Percentiles rank a stretch among this genome's conserved stretches.
Conservation (phyloP, 805 yeast species). For the Sporopachydermia quercuum region DNA sequence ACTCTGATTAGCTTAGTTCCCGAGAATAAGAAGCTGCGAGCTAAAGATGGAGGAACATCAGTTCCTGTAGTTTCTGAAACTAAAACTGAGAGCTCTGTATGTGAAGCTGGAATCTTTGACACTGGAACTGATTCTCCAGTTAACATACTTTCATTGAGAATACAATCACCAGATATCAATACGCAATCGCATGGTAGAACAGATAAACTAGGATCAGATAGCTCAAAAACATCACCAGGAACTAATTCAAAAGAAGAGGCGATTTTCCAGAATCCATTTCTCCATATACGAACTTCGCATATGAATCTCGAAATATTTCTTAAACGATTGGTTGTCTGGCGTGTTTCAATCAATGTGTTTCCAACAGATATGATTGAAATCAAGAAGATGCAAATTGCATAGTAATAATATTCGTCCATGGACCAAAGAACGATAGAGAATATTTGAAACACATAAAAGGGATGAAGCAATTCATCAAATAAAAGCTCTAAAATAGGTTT, state of each 20-base stretch:
- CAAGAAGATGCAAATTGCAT: slow-evolving; percentile 81
- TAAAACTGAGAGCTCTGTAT: slow-evolving; percentile 42
- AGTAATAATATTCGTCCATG: slow-evolving; percentile 82
- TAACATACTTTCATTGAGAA: slow-evolving; percentile 94
- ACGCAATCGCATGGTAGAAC: slow-evolving; percentile 82
- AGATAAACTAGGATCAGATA: slow-evolving; percentile 67
- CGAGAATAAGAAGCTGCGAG: slow-evolving; percentile 64
- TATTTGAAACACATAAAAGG: slow-evolving; percentile 88
- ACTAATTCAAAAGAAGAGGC: slow-evolving; percentile 65
- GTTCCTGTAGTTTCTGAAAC: slow-evolving; percentile 40
- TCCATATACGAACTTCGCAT: slow-evolving; percentile 78
- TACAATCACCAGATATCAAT: slow-evolving; percentile 80
- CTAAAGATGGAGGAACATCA: slow-evolving; percentile 45
- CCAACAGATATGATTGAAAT: slow-evolving; percentile 71
- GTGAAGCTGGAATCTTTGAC: slow-evolving; percentile 54
- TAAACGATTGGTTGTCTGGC: slow-evolving; percentile 53
- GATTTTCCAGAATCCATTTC: slow-evolving; percentile 89
- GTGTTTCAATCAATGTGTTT: slow-evolving; percentile 80
- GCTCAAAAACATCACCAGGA: slow-evolving; percentile 92
- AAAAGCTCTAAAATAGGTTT: slow-evolving; percentile 52
- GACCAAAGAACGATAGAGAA: slow-evolving; percentile 88
- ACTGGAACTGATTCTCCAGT: slow-evolving; percentile 99
- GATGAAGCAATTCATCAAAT: slow-evolving; percentile 82
- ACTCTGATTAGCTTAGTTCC: slow-evolving; percentile 86
- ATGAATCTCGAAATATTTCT: slow-evolving; percentile 56